Evolutionary conservation across 1,284 basidiomycete species (phyloP).

Genomic region (Termitomyces sp.): DNA sequence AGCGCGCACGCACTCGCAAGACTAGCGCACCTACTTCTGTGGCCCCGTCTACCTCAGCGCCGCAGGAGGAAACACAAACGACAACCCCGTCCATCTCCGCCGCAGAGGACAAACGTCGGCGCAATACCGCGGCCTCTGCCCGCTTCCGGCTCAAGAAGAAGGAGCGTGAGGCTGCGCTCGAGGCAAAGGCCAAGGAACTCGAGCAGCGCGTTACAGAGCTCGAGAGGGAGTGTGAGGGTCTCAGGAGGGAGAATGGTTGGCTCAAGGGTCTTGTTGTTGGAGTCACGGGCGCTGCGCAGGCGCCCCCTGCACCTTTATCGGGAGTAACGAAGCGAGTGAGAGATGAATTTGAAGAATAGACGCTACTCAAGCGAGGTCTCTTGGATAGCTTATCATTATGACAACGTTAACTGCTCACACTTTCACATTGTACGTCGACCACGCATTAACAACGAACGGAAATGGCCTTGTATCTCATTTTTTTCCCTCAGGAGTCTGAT

Average conservation of each 20-base stretch:
- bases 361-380: too few relatives aligned
- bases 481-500: too few relatives aligned
- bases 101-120: conserved; percentile 86
- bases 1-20: conserved; percentile 54
- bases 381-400: conserved; percentile 8
- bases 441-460: not conserved
- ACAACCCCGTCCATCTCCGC: conserved; percentile 31
- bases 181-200: conserved; percentile 87
- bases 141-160: conserved; percentile 99
- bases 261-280: conserved; percentile 90
- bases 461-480: too few relatives aligned
- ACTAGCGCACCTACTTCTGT: conserved; percentile 30
- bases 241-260: conserved; percentile 93
- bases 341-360: conserved; percentile 2
- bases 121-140: conserved; percentile 96
- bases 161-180: conserved; percentile 91
- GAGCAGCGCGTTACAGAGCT: conserved; percentile 78
- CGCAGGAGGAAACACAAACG: conserved; percentile 11
- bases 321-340: conserved; percentile 15
- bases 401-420: not conserved
- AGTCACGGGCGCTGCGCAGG: conserved; percentile 64
- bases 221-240: conserved; percentile 85
- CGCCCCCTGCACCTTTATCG: conserved; percentile 18
- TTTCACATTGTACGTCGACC: too few relatives aligned
- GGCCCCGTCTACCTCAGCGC: conserved; percentile 21